Evolutionary conservation across 108 stramenopile species (phyloP), one percentile per base, ranked within the genome.

Genomic region (Skeletonema potamos): DNA sequence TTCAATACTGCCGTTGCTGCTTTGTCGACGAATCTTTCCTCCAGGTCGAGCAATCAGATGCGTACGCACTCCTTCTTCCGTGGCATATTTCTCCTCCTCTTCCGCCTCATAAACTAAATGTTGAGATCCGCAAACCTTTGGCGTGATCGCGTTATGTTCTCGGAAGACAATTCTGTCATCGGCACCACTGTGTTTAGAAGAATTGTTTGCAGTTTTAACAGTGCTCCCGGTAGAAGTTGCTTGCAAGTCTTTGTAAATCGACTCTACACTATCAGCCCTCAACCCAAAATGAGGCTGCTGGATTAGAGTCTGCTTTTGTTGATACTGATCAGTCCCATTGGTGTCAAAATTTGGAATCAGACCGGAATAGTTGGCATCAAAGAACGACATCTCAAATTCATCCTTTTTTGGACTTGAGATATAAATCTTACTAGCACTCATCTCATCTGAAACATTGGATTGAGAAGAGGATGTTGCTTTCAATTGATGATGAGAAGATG

Each of bases 121-220:
- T 51, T 51, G 48, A 51, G 48, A 51, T 6, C 76, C 76, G 18
- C 76, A 34, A 58, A 77, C 70, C 37, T 77, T 70, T 13, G 76
- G 76, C 2, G 76, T 77, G 44, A 62, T 69, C n/a, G 76, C 68
- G 41, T 54, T 58, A 39, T 77, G 76, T 29, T 72, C 33, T 41
- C 56, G 62, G 28, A 54, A 51, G 15, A 26, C 30, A 6, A 8
- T 51, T 11, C 2, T 20, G 10, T 51, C 56, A 2, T 18, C 29
- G 8, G 1, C 7, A 39, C 10, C 51, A 7, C 12, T 51, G 9
- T 15, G 9, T n/a, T 0, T 1, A 22, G 48, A 51, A 6, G 48
- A 51, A 22, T 51, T 51, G 22, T 51, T 51, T 3, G 20, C 22
- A 51, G 48, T 51, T 51, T 51, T 51, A 6, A 51, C 8, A 15